Evolutionary conservation across 2,329 filamentous ascomycete genomes (phyloP).

Genomic region (Talaromyces sp.): DNA sequence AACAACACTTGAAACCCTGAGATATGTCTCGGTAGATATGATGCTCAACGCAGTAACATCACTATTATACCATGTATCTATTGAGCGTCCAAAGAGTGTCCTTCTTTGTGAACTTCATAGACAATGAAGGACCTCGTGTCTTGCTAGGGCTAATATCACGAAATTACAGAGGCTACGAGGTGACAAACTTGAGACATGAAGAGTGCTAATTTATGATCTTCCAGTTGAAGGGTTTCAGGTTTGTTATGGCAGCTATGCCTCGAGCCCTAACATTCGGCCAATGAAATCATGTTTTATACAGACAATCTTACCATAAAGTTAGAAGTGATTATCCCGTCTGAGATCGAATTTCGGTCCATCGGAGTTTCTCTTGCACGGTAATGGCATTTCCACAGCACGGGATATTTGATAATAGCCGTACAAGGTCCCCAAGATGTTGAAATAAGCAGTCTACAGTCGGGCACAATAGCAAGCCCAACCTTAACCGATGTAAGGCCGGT

Average conservation of each 20-base stretch:
- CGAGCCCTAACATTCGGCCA: background rate
- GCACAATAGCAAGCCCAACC: background rate
- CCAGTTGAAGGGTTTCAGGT: background rate
- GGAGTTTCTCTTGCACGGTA: background rate
- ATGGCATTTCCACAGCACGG: background rate
- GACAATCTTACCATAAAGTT: background rate
- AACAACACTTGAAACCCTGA: too few species aligned
- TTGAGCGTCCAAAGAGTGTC: too few species aligned
- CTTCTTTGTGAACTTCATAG: too few species aligned
- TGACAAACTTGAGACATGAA: too few species aligned
- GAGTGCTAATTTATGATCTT: background rate
- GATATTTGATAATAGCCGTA: background rate
- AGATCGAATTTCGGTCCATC: background rate
- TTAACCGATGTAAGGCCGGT: background rate
- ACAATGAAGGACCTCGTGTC: too few species aligned
- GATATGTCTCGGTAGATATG: too few species aligned
- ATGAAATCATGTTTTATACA: background rate
- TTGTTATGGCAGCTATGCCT: background rate
- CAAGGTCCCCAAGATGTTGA: background rate
- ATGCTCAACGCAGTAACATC: too few species aligned
- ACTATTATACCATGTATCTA: too few species aligned
- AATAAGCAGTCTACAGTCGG: background rate
- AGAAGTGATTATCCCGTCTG: background rate
- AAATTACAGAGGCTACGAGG: background rate
- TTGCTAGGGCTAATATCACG: background rate